These are phyloP conservation scores for Aristolochia californica DNA, from an alignment of 164 flowering plant genomes.

Conservation along the genomic window DNA sequence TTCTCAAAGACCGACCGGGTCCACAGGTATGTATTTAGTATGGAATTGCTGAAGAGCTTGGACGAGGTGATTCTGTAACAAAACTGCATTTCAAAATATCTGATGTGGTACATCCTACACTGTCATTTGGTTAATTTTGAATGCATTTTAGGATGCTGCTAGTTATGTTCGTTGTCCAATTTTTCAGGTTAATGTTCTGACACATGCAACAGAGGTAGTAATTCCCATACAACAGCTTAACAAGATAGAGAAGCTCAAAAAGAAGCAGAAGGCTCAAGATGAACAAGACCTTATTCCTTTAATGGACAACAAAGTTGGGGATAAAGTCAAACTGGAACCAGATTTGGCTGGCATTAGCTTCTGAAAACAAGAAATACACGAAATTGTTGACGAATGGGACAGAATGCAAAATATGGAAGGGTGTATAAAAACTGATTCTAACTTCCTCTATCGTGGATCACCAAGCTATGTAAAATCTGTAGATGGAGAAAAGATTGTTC, in stretches of 20 bases:
- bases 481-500: slow-evolving; percentile 10
- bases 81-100: slow-evolving; percentile 35
- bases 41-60: slow-evolving; percentile 44
- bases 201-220: slow-evolving; percentile 39
- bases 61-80: slow-evolving; percentile 41
- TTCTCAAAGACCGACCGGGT: slow-evolving; percentile 32
- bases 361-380: slow-evolving; percentile 16
- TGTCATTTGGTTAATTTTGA: background rate
- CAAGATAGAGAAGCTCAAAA: slow-evolving; percentile 35
- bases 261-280: slow-evolving; percentile 27
- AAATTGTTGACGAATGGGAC: slow-evolving; percentile 13
- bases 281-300: slow-evolving; percentile 14
- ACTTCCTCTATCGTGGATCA: too few species aligned
- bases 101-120: slow-evolving; percentile 50
- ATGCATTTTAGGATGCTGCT: background rate
- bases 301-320: slow-evolving; percentile 10
- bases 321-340: slow-evolving; percentile 14
- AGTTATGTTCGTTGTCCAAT: background rate
- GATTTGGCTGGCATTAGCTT: slow-evolving; percentile 12
- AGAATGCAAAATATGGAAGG: slow-evolving; percentile 11
- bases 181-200: slow-evolving; percentile 59
- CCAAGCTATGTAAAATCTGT: slow-evolving; percentile 10
- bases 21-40: slow-evolving; percentile 46
- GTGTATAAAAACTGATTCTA: background rate
- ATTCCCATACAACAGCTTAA: slow-evolving; percentile 28